A percentile compares a stretch with the other conserved stretches of the same genome.
phyloP scores from a whole-genome alignment of 2,329 filamentous ascomycete species.

The Neofusicoccum laricinum region DNA sequence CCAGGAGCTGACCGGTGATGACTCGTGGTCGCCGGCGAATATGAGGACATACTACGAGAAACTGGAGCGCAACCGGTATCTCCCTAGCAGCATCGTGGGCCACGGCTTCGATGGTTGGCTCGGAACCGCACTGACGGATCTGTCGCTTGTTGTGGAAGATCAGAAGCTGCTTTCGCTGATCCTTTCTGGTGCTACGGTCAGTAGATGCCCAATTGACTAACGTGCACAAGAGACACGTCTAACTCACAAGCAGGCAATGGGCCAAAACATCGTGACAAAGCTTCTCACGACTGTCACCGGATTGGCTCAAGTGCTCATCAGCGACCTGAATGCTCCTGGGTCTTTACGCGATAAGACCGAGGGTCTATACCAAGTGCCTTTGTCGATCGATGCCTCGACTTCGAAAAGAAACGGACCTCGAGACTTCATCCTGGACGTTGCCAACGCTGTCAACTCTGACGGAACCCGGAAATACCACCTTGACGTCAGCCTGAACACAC shows the following conservation, averaged over 20 bases:
- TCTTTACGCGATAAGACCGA: conserved; percentile 39
- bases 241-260: conserved; percentile 30
- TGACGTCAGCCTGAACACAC: conserved; percentile 57
- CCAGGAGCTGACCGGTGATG: conserved; percentile 57
- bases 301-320: conserved; percentile 45
- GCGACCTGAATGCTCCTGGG: conserved; percentile 47
- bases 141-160: conserved; percentile 52
- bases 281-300: conserved; percentile 35
- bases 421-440: conserved; percentile 54
- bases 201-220: conserved; percentile 20
- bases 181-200: conserved; percentile 48
- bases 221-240: neutral
- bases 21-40: conserved; percentile 55
- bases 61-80: conserved; percentile 55
- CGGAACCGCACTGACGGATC: conserved; percentile 37
- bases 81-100: conserved; percentile 39
- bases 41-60: conserved; percentile 57
- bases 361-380: conserved; percentile 50
- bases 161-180: conserved; percentile 54
- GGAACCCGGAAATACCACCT: conserved; percentile 48
- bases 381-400: conserved; percentile 48
- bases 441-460: conserved; percentile 36
- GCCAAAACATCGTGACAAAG: conserved; percentile 29
- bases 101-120: conserved; percentile 61
- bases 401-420: conserved; percentile 53